These are phyloP conservation scores for Graphilbum fragrans DNA, from an alignment of 2,329 filamentous ascomycete species.

Conservation along the genomic window DNA sequence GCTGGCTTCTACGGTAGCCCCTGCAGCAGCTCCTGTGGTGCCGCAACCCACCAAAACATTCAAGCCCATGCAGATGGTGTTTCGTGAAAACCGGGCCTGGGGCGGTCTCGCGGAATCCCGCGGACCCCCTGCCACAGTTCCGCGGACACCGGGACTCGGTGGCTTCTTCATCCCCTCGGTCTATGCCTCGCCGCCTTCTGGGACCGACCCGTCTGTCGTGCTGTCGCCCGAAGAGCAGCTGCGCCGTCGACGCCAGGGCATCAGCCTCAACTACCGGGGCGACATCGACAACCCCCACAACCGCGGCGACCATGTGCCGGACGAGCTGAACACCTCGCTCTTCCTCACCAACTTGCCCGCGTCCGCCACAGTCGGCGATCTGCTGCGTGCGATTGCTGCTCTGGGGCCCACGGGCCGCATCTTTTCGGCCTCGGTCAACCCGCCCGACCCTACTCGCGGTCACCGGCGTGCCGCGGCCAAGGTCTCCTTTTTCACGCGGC, in stretches of 20 bases:
- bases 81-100: conserved; percentile 3
- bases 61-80: conserved; percentile 10
- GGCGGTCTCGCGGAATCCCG: not conserved
- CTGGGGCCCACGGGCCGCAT: conserved; percentile 9
- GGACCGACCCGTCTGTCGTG: not conserved
- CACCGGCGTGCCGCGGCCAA: conserved; percentile 9
- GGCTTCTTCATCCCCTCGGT: too few species aligned
- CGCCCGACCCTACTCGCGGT: conserved; percentile 8
- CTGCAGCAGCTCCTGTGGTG: not conserved
- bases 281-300: conserved; percentile 10
- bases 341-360: conserved; percentile 10
- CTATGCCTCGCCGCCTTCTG: not conserved
- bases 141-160: too few species aligned
- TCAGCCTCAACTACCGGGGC: conserved; percentile 10
- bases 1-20: too few species aligned
- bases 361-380: conserved; percentile 3
- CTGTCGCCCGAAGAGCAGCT: conserved; percentile 5
- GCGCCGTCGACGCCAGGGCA: conserved; percentile 8
- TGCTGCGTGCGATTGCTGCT: conserved; percentile 6
- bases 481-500: conserved; percentile 8
- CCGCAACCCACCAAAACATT: conserved; percentile 2
- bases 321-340: conserved; percentile 7
- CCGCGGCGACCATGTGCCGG: conserved; percentile 9
- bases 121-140: too few species aligned
- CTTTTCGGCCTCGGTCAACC: conserved; percentile 7